These are phyloP conservation scores for Ochromonas danica DNA, from an alignment of 108 stramenopile species.

Conservation along the genomic window DNA sequence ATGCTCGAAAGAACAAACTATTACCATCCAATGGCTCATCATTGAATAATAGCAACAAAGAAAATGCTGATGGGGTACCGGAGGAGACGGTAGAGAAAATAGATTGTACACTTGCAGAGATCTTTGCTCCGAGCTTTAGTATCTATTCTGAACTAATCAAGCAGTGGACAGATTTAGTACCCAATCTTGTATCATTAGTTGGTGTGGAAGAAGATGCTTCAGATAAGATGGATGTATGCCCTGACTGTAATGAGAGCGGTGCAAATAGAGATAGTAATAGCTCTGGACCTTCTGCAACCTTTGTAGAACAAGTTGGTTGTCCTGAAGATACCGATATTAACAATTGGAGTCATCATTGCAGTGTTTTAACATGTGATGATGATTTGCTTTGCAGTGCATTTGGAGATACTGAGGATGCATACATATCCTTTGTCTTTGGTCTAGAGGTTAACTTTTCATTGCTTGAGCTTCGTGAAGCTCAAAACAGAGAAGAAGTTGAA, in stretches of 20 bases:
- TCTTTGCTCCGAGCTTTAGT: background rate
- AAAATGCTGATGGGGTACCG: background rate
- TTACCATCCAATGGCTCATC: too few species aligned
- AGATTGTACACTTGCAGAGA: background rate
- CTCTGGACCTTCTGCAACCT: conserved; percentile 21
- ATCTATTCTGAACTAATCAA: conserved; percentile 58
- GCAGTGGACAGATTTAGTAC: conserved; percentile 74
- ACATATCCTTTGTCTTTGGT: conserved; percentile 89
- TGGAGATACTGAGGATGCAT: conserved; percentile 66
- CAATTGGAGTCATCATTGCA: conserved; percentile 85
- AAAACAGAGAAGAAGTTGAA: conserved; percentile 81
- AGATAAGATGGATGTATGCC: conserved; percentile 41
- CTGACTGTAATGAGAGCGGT: background rate
- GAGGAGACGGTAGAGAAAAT: conserved; percentile 72
- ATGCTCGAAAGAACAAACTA: background rate
- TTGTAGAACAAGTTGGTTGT: conserved; percentile 68
- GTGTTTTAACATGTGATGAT: conserved; percentile 84
- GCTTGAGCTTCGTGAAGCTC: conserved; percentile 63
- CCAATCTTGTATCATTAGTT: conserved; percentile 75
- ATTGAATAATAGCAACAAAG: background rate
- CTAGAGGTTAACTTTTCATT: conserved; percentile 76
- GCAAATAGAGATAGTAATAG: background rate
- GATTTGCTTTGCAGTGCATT: conserved; percentile 81
- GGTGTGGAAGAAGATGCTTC: conserved; percentile 50
- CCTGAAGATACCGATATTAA: conserved; percentile 81